A percentile compares a stretch with the other conserved stretches of the same genome.
Evolutionary conservation across 371 early-diverging fungal species (phyloP).

Genomic region (Syncephalastrum sp.): DNA sequence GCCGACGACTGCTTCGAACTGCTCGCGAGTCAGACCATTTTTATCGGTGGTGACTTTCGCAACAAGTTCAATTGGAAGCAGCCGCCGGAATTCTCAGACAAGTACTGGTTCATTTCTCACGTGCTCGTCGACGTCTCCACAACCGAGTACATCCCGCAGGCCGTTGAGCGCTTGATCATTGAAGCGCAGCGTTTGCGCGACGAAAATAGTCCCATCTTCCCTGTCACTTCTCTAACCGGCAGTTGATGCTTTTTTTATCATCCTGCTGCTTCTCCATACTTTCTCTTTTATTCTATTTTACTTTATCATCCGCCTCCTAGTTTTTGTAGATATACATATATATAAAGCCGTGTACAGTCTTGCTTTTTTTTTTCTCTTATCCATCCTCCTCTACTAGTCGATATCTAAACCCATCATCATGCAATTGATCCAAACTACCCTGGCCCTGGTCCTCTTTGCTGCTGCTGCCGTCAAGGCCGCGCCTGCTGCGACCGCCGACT

Average conservation of each 20-base stretch:
- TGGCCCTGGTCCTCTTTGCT: constrained; percentile 7
- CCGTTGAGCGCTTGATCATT: too few species aligned
- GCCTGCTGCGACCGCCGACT: constrained; percentile 18
- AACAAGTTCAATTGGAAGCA: constrained; percentile 32
- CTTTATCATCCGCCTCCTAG: too few species aligned
- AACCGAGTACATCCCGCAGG: too few species aligned
- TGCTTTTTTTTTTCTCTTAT: neutral
- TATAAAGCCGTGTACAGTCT: neutral
- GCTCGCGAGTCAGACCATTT: constrained; percentile 24
- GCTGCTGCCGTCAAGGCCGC: constrained; percentile 11
- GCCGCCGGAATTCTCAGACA: constrained; percentile 24
- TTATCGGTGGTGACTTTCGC: constrained; percentile 36
- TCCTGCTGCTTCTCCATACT: too few species aligned
- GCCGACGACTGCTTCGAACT: constrained; percentile 30
- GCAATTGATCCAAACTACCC: too few species aligned
- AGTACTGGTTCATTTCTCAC: constrained; percentile 33
- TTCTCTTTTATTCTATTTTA: too few species aligned
- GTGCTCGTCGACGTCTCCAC: constrained; percentile 2
- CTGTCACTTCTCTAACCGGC: too few species aligned
- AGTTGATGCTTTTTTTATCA: too few species aligned
- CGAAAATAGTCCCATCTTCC: too few species aligned
- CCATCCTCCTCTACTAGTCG: neutral
- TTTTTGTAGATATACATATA: too few species aligned
- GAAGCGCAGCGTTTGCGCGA: too few species aligned
- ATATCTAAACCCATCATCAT: too few species aligned